phyloP scores from a whole-genome alignment of 2,329 filamentous ascomycete genomes.

The Diplodia sapinea region DNA sequence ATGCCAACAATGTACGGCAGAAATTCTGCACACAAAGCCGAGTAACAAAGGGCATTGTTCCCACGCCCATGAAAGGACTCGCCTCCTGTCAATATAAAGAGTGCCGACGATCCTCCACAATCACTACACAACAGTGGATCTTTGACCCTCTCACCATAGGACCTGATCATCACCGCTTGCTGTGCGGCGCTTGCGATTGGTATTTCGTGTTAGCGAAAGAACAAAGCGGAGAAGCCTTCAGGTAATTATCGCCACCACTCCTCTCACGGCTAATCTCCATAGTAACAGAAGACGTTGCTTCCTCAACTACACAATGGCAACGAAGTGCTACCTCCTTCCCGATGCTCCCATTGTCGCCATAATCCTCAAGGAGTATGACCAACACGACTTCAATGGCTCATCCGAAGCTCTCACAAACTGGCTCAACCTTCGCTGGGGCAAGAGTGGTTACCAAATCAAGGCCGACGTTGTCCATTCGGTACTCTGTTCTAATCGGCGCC shows the following conservation, averaged over 20 bases:
- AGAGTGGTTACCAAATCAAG: conserved; percentile 26
- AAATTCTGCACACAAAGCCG: background rate
- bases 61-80: background rate
- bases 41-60: background rate
- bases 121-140: background rate
- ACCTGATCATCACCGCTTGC: background rate
- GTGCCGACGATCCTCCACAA: background rate
- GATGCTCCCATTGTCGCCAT: background rate
- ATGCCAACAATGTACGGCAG: background rate
- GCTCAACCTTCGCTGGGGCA: conserved; percentile 28
- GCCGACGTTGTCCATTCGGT: conserved; percentile 13
- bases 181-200: conserved; percentile 5
- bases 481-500: background rate
- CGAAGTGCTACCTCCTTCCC: background rate
- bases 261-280: background rate
- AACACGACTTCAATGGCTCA: conserved; percentile 22
- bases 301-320: background rate
- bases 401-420: conserved; percentile 20
- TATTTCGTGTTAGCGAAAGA: background rate
- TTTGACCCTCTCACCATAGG: background rate
- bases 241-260: conserved; percentile 1
- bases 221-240: background rate
- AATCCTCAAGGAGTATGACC: conserved; percentile 24
- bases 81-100: background rate
- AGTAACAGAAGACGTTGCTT: background rate